Conservation (phyloP, 2,329 filamentous ascomycete species). For the Orbilia quercus region DNA sequence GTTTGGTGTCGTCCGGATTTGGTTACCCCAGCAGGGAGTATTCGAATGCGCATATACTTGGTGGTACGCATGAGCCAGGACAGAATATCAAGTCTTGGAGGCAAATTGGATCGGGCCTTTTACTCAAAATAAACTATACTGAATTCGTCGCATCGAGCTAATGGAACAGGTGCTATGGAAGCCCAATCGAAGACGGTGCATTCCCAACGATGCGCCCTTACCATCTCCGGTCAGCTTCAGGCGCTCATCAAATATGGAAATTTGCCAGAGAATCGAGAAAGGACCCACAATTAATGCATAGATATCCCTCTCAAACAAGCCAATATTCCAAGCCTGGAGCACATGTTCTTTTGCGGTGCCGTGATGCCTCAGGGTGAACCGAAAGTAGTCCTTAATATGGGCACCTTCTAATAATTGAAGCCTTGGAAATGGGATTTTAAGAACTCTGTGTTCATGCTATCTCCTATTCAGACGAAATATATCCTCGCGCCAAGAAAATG, state of each 20-base stretch:
- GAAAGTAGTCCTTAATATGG: conserved; percentile 6
- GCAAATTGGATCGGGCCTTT: conserved; percentile 6
- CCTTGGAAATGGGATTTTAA: conserved; percentile 23
- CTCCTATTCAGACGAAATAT: conserved; percentile 2
- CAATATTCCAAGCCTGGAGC: conserved; percentile 9
- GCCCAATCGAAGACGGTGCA: conserved; percentile 51
- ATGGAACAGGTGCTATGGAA: conserved; percentile 5
- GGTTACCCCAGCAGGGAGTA: conserved; percentile 29
- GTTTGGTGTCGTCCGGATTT: conserved; percentile 42
- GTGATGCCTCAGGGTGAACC: conserved; percentile 11
- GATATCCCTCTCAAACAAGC: not conserved
- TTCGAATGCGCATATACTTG: not conserved
- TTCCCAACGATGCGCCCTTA: conserved; percentile 33
- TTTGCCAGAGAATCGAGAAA: conserved; percentile 11
- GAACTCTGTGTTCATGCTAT: not conserved
- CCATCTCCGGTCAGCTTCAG: conserved; percentile 50
- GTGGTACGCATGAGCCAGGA: too few species aligned
- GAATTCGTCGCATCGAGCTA: conserved; percentile 14
- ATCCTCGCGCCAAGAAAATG: not conserved
- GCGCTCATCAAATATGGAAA: conserved; percentile 19
- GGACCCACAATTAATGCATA: conserved; percentile 14
- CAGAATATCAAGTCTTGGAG: conserved; percentile 8
- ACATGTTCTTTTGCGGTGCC: not conserved
- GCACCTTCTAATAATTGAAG: conserved; percentile 11
- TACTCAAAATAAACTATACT: not conserved